Evolutionary conservation across 129 eudicot species (phyloP).

Genomic region (Pseudognaphalium luteoalbum): DNA sequence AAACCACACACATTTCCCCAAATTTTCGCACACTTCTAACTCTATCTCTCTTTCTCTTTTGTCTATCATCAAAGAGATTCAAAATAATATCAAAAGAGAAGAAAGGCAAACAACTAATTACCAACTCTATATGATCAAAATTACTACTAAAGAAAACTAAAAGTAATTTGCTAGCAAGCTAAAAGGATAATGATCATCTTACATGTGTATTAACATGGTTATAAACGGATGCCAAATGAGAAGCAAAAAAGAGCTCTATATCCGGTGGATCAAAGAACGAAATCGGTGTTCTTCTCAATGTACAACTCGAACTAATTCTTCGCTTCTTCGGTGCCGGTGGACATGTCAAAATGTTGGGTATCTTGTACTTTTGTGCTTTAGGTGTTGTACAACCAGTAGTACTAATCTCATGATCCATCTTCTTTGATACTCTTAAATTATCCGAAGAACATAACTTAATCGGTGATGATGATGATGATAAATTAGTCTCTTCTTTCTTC

Average conservation of each 20-base stretch:
- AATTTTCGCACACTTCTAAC: slow-evolving; percentile 35
- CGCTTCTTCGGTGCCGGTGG: slow-evolving; percentile 90
- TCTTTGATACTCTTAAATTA: slow-evolving; percentile 7
- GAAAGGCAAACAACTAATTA: slow-evolving; percentile 27
- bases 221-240: slow-evolving; percentile 39
- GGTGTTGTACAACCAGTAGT: slow-evolving; percentile 70
- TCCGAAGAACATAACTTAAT: slow-evolving; percentile 23
- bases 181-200: slow-evolving; percentile 35
- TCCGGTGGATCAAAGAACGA: slow-evolving; percentile 69
- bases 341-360: slow-evolving; percentile 71
- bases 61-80: slow-evolving; percentile 32
- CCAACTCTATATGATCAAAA: slow-evolving; percentile 12
- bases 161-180: slow-evolving; percentile 23
- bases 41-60: slow-evolving; percentile 19
- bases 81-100: slow-evolving; percentile 18
- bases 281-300: slow-evolving; percentile 50
- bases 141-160: slow-evolving; percentile 3
- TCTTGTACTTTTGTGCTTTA: slow-evolving; percentile 58
- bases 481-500: slow-evolving; percentile 1
- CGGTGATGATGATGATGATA: neutral
- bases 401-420: slow-evolving; percentile 14
- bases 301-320: slow-evolving; percentile 30
- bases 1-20: slow-evolving; percentile 27
- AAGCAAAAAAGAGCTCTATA: slow-evolving; percentile 64
- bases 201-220: slow-evolving; percentile 44